Evolutionary conservation across 2,329 filamentous ascomycete genomes (phyloP).

Genomic region (Hymenoscyphus repandus): DNA sequence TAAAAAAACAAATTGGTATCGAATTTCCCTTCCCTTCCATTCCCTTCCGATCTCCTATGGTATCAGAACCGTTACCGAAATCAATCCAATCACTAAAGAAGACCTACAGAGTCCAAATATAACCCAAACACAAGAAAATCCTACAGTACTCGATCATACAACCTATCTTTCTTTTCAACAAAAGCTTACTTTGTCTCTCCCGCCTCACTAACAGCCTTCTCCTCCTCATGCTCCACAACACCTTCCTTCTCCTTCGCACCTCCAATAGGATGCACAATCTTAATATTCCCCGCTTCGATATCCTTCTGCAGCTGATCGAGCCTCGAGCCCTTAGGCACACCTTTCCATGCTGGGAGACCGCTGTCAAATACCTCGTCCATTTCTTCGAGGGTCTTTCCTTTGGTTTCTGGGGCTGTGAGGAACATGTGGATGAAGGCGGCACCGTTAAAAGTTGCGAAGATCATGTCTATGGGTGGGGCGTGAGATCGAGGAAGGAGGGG

Average conservation of each 20-base stretch:
- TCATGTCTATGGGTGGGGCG: conserved; percentile 42
- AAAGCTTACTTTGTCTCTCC: too few species aligned
- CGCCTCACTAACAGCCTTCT: background rate
- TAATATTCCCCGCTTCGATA: conserved; percentile 38
- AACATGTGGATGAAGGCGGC: conserved; percentile 64
- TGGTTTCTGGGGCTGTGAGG: conserved; percentile 62
- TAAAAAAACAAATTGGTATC: too few species aligned
- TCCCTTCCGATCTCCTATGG: too few species aligned
- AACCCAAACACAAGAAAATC: too few species aligned
- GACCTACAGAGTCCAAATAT: too few species aligned
- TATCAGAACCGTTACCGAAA: too few species aligned
- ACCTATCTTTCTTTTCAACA: too few species aligned
- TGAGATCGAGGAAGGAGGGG: background rate
- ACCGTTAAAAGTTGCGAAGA: conserved; percentile 70
- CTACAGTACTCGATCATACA: too few species aligned
- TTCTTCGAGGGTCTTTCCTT: conserved; percentile 70
- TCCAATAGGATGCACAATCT: conserved; percentile 11
- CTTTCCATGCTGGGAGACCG: conserved; percentile 54
- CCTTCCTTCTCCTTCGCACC: background rate
- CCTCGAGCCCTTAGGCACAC: conserved; percentile 35
- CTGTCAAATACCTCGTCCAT: conserved; percentile 68
- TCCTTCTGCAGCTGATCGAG: conserved; percentile 43
- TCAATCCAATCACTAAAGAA: too few species aligned
- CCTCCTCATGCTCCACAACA: background rate
- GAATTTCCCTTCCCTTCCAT: too few species aligned